A percentile compares a stretch with the other conserved stretches of the same genome.
phyloP scores from a whole-genome alignment of 768 basidiomycete species.

The Suillus tomentosus region DNA sequence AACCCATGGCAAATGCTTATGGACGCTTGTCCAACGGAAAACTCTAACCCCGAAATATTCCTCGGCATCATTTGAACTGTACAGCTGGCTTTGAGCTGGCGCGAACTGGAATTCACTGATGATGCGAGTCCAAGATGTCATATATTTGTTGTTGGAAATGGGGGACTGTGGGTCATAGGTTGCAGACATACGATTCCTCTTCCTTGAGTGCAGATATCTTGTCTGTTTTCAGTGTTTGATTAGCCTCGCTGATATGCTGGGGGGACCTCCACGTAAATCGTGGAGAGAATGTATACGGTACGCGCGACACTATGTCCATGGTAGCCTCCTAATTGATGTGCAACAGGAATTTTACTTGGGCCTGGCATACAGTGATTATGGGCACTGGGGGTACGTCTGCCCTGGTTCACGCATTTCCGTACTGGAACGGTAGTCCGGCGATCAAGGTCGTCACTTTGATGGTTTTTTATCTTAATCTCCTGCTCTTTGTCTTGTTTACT shows the following conservation, averaged over 20 bases:
- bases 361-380: slow-evolving; percentile 51
- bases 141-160: not conserved
- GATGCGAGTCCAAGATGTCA: not conserved
- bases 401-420: slow-evolving; percentile 46
- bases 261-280: slow-evolving; percentile 31
- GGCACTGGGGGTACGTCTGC: slow-evolving; percentile 45
- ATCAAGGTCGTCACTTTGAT: slow-evolving; percentile 38
- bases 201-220: not conserved
- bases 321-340: slow-evolving; percentile 6
- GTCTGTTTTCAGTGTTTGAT: not conserved
- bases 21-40: not conserved
- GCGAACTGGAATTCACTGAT: not conserved
- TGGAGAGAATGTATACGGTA: slow-evolving; percentile 42
- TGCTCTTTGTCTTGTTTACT: slow-evolving; percentile 39
- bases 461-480: slow-evolving; percentile 43
- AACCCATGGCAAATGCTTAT: not conserved
- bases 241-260: not conserved
- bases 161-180: not conserved
- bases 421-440: slow-evolving; percentile 35
- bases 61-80: not conserved
- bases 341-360: slow-evolving; percentile 46
- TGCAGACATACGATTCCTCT: not conserved
- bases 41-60: not conserved
- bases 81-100: slow-evolving; percentile 7
- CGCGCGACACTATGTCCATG: not conserved